Percentiles rank a stretch among this genome's conserved stretches.
These are phyloP conservation scores for Magnusiomyces suaveolens DNA, from an alignment of 1,139 yeast species.

Conservation along the genomic window DNA sequence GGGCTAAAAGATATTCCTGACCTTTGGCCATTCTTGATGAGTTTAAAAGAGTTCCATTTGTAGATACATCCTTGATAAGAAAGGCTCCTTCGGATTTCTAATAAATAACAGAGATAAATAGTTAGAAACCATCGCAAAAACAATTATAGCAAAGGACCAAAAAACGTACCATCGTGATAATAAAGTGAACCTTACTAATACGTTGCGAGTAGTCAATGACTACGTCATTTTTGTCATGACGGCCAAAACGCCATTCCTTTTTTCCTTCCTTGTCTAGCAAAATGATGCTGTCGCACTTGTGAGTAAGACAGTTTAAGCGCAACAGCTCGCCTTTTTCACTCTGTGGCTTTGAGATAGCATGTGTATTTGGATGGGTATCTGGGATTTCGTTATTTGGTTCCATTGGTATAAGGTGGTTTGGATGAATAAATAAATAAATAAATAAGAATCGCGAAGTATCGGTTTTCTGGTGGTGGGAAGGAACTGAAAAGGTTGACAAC, in stretches of 20 bases:
- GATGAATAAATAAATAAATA: too few relatives aligned
- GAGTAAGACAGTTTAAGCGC: constrained; percentile 12
- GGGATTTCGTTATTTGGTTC: background rate
- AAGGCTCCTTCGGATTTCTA: constrained; percentile 17
- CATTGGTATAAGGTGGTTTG: too few relatives aligned
- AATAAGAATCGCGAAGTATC: too few relatives aligned
- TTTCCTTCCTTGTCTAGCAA: constrained; percentile 42
- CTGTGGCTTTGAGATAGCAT: background rate
- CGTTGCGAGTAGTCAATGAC: background rate
- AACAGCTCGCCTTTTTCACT: constrained; percentile 4
- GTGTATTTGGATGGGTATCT: constrained; percentile 1
- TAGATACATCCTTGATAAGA: constrained; percentile 33
- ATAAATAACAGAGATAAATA: background rate
- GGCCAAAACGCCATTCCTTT: constrained; percentile 83
- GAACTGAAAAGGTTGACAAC: background rate
- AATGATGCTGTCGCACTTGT: constrained; percentile 8
- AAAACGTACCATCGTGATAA: background rate
- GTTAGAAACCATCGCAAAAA: background rate
- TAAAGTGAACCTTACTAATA: background rate
- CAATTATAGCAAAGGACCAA: background rate
- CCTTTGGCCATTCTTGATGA: constrained; percentile 62
- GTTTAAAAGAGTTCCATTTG: constrained; percentile 88
- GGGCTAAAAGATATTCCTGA: constrained; percentile 72
- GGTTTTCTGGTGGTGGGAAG: too few relatives aligned
- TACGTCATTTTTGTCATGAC: constrained; percentile 35